Evolutionary conservation across 1,284 basidiomycete species (phyloP).

Genomic region (Apiotrichum laibachii): DNA sequence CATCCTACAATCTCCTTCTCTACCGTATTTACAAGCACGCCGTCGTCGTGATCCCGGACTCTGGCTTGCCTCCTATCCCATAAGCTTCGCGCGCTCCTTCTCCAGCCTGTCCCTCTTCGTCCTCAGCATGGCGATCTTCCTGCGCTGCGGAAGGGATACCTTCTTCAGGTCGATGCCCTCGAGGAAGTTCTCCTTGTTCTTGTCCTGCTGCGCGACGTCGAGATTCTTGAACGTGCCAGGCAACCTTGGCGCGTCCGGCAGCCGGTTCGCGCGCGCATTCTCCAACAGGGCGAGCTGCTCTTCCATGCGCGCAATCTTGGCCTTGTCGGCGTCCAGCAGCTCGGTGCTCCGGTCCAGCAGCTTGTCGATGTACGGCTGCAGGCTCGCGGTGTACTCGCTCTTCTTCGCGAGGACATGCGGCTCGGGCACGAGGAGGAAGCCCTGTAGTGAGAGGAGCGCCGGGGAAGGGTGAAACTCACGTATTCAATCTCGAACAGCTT

Average conservation of each 20-base stretch:
- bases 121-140: conserved; percentile 42
- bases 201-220: conserved; percentile 4
- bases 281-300: not conserved
- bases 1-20: no score
- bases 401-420: conserved; percentile 41
- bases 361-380: conserved; percentile 46
- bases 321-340: conserved; percentile 28
- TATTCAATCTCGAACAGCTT: conserved; percentile 44
- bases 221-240: conserved; percentile 10
- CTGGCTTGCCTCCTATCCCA: not conserved
- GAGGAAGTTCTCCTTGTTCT: conserved; percentile 17
- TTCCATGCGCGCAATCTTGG: conserved; percentile 28
- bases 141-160: conserved; percentile 38
- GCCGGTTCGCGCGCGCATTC: not conserved
- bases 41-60: no score
- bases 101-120: conserved; percentile 44
- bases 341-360: conserved; percentile 40
- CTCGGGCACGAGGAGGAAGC: conserved; percentile 46
- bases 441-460: conserved; percentile 23
- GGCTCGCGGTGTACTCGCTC: conserved; percentile 34
- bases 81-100: conserved; percentile 39
- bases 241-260: conserved; percentile 1
- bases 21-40: no score
- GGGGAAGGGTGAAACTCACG: conserved; percentile 25
- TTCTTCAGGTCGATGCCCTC: conserved; percentile 35